Conservation (phyloP, 192 early-diverging fungal species). For the Backusella liffmaniae region DNA sequence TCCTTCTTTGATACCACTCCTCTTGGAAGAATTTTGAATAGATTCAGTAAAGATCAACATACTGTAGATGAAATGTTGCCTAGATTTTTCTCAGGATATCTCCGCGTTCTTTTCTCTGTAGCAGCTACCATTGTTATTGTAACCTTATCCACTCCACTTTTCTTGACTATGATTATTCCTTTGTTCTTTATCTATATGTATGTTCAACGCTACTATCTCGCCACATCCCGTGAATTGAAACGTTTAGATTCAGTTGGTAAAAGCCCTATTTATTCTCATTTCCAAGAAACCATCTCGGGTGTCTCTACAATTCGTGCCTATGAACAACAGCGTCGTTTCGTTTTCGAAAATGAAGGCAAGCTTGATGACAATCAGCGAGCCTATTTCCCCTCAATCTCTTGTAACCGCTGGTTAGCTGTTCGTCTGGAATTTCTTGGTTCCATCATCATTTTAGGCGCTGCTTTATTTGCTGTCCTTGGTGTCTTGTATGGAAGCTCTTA, state of each 20-base stretch:
- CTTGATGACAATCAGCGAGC: slow-evolving; percentile 81
- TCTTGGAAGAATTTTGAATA: slow-evolving; percentile 82
- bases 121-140: slow-evolving; percentile 48
- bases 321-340: slow-evolving; percentile 64
- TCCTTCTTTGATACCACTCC: slow-evolving; percentile 82
- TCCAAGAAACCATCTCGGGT: slow-evolving; percentile 66
- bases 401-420: slow-evolving; percentile 68
- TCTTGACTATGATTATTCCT: slow-evolving; percentile 49
- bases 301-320: slow-evolving; percentile 74
- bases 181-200: slow-evolving; percentile 45
- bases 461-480: slow-evolving; percentile 68
- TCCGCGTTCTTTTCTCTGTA: slow-evolving; percentile 45
- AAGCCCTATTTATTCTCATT: slow-evolving; percentile 78
- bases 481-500: slow-evolving; percentile 46
- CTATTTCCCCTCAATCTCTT: slow-evolving; percentile 71
- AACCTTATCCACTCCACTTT: slow-evolving; percentile 43
- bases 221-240: slow-evolving; percentile 76
- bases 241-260: slow-evolving; percentile 79
- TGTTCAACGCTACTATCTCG: slow-evolving; percentile 63
- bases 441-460: slow-evolving; percentile 76
- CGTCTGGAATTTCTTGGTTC: slow-evolving; percentile 83
- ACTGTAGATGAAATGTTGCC: slow-evolving; percentile 76
- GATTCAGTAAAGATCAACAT: slow-evolving; percentile 89
- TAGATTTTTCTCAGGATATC: slow-evolving; percentile 50
- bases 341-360: slow-evolving; percentile 63